Percentiles rank a stretch among this genome's conserved stretches.
Conservation (phyloP, 768 basidiomycete genomes). For the Cytidiella melzeri region DNA sequence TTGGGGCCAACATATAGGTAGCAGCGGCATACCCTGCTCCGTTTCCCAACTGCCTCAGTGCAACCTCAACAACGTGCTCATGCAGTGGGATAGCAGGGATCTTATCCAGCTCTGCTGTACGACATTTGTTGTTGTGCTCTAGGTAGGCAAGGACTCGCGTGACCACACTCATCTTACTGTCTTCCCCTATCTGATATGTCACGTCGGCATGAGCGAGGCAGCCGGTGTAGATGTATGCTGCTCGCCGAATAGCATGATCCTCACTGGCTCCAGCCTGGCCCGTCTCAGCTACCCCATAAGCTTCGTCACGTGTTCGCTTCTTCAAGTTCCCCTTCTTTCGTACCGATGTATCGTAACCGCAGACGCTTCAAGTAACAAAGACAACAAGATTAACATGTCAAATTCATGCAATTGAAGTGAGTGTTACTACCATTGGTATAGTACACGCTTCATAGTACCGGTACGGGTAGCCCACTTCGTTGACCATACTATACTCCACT, state of each 20-base stretch:
- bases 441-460: neutral
- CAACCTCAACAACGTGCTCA: constrained; percentile 23
- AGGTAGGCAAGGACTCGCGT: constrained; percentile 21
- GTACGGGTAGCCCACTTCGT: constrained; percentile 1
- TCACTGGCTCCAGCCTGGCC: too few relatives aligned
- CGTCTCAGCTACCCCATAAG: too few relatives aligned
- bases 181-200: constrained; percentile 11
- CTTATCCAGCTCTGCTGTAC: constrained; percentile 11
- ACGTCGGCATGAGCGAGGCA: constrained; percentile 33
- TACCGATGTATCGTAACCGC: constrained; percentile 12
- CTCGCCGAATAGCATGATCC: neutral
- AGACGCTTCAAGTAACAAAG: neutral
- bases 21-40: constrained; percentile 6
- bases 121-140: constrained; percentile 25
- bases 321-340: constrained; percentile 8
- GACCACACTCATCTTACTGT: too few relatives aligned
- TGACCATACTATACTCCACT: constrained; percentile 5
- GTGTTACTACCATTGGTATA: constrained; percentile 17
- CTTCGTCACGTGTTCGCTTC: neutral
- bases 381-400: neutral
- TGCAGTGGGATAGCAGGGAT: constrained; percentile 28
- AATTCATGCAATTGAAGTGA: neutral
- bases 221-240: constrained; percentile 22
- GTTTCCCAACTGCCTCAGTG: constrained; percentile 9
- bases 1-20: too few relatives aligned